Percentiles rank a stretch among this genome's conserved stretches.
phyloP scores from a whole-genome alignment of 148 eudicot genomes.

The Chenopodium berlandieri region DNA sequence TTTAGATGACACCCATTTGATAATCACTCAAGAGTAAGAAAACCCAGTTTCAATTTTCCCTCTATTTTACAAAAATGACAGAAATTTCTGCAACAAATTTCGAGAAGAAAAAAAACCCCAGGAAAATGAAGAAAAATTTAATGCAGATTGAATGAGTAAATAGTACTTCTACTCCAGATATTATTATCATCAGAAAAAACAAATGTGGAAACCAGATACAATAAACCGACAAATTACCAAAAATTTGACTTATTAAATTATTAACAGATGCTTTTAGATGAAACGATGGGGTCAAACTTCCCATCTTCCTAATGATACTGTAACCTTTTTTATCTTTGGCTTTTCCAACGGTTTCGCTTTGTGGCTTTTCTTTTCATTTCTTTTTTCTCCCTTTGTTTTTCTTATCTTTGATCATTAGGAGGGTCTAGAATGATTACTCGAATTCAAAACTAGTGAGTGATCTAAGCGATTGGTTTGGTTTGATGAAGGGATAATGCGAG shows the following conservation, averaged over 20 bases:
- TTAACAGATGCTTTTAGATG: neutral
- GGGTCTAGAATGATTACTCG: neutral
- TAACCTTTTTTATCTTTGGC: neutral
- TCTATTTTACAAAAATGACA: neutral
- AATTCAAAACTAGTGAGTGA: neutral
- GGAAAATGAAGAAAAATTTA: neutral
- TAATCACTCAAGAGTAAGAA: conserved; percentile 1
- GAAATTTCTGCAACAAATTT: neutral
- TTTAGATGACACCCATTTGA: conserved; percentile 21
- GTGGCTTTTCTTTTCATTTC: no score
- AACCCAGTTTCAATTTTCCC: conserved; percentile 26
- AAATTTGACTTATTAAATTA: neutral
- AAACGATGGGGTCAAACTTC: neutral
- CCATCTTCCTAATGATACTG: neutral
- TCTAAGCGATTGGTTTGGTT: no score
- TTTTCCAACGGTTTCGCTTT: conserved; percentile 16
- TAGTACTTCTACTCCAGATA: neutral
- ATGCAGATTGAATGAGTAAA: neutral
- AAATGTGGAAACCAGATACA: neutral
- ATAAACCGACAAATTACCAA: conserved; percentile 15
- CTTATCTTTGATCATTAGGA: neutral
- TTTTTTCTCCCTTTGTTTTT: neutral
- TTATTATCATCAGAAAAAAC: neutral
- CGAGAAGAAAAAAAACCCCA: neutral
- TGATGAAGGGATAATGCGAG: no score